These are phyloP conservation scores for Dalbergia cochinchinensis DNA, from an alignment of 306 rosid genomes.

Conservation along the genomic window DNA sequence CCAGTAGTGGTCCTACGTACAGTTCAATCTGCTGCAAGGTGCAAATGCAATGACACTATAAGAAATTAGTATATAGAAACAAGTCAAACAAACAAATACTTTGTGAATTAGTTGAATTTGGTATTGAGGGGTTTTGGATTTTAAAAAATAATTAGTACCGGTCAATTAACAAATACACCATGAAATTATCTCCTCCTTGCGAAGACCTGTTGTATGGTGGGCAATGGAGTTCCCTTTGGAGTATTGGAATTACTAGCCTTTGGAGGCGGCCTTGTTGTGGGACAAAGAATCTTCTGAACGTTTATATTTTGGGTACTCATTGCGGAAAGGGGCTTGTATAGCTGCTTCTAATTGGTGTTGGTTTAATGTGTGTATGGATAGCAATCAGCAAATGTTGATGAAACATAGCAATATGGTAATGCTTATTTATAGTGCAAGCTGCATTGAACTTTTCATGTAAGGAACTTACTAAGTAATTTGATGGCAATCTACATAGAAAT, in stretches of 20 bases:
- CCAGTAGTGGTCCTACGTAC: background rate
- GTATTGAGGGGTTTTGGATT: background rate
- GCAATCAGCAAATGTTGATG: background rate
- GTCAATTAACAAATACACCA: background rate
- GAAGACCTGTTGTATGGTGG: background rate
- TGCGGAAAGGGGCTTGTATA: background rate
- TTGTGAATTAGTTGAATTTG: no score
- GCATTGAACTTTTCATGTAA: background rate
- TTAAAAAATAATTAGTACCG: background rate
- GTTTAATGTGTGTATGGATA: background rate
- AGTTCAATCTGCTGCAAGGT: background rate
- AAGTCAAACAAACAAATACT: background rate
- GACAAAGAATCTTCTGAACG: background rate
- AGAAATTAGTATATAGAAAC: background rate
- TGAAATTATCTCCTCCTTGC: background rate
- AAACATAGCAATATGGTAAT: background rate
- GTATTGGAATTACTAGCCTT: background rate
- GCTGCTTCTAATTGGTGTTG: slow-evolving; percentile 6
- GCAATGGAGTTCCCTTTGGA: background rate
- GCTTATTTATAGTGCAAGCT: background rate
- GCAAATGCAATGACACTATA: background rate
- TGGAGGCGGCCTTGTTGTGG: slow-evolving; percentile 33
- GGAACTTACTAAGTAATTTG: slow-evolving; percentile 25
- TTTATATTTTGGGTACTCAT: slow-evolving; percentile 5
- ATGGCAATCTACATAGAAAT: slow-evolving; percentile 1